These are phyloP conservation scores for Xerocomellus dryophilus DNA, from an alignment of 768 basidiomycete species.

Conservation along the genomic window DNA sequence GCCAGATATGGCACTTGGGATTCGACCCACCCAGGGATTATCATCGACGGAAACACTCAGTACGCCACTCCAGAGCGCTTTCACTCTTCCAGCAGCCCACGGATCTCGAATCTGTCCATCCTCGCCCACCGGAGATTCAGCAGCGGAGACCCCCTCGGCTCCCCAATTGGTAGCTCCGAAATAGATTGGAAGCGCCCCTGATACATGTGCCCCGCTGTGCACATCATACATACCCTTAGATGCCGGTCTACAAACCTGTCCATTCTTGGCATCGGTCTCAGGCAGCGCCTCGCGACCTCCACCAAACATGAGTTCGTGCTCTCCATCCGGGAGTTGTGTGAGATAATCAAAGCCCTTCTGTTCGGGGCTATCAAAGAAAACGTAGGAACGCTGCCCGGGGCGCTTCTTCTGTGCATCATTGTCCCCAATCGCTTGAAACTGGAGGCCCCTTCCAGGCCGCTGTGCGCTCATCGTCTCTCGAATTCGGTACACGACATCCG, in stretches of 20 bases:
- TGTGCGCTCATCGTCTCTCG: slow-evolving; percentile 67
- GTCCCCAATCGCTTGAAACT: slow-evolving; percentile 5
- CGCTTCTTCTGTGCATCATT: slow-evolving; percentile 8
- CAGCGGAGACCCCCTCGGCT: slow-evolving; percentile 29
- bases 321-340: slow-evolving; percentile 52
- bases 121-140: slow-evolving; percentile 10
- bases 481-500: slow-evolving; percentile 28
- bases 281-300: slow-evolving; percentile 44
- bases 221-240: slow-evolving; percentile 32
- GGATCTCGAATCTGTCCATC: slow-evolving; percentile 3
- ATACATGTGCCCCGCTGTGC: slow-evolving; percentile 41
- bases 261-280: neutral
- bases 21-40: slow-evolving; percentile 67
- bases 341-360: slow-evolving; percentile 59
- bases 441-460: slow-evolving; percentile 42
- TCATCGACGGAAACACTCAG: slow-evolving; percentile 59
- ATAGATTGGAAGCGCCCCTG: slow-evolving; percentile 50
- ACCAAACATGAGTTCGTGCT: slow-evolving; percentile 63
- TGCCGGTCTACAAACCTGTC: slow-evolving; percentile 24
- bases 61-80: slow-evolving; percentile 62
- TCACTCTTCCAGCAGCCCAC: slow-evolving; percentile 48
- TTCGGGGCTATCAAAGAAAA: slow-evolving; percentile 48
- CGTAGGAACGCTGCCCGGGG: slow-evolving; percentile 52
- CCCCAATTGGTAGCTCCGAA: slow-evolving; percentile 50
- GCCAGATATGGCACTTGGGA: slow-evolving; percentile 49